Conservation (phyloP, 176 grass and related monocot genomes). For the Olyra latifolia region DNA sequence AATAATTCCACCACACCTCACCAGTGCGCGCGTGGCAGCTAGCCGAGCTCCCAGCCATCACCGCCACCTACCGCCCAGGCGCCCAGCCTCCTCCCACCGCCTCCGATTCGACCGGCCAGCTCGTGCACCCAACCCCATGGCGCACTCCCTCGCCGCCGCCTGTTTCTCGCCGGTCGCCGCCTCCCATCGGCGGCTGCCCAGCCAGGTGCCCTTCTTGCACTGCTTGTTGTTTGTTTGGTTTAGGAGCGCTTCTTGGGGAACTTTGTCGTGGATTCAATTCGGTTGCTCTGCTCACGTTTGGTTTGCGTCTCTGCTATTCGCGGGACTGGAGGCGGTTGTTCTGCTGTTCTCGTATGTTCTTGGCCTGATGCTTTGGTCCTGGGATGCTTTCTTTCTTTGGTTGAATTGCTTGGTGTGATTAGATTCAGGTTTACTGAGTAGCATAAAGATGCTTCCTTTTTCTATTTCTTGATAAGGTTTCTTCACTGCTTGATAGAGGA, state of each 20-base stretch:
- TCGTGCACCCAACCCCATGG: conserved; percentile 34
- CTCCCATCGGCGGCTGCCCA: conserved; percentile 20
- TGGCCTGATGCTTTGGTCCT: conserved; percentile 4
- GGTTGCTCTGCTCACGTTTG: not conserved
- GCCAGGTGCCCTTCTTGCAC: conserved; percentile 32
- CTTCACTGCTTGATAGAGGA: not conserved
- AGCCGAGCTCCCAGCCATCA: not conserved
- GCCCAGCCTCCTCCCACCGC: not conserved
- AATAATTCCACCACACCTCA: not conserved
- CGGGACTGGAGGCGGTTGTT: not conserved
- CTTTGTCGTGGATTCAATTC: not conserved
- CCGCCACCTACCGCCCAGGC: not conserved
- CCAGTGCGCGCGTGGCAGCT: conserved; percentile 26
- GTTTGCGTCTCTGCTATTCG: not conserved
- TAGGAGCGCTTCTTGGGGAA: not conserved
- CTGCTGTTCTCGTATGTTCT: not conserved
- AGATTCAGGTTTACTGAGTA: not conserved
- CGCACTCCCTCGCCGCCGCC: conserved; percentile 34
- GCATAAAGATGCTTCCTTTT: not conserved
- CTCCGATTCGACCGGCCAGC: conserved; percentile 24
- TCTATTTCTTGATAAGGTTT: not conserved
- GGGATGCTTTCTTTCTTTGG: not conserved
- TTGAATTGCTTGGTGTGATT: not conserved
- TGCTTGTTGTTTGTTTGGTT: not conserved
- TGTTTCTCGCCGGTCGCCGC: conserved; percentile 40